Evolutionary conservation across 805 yeast genomes (phyloP).

Genomic region (Cyberlindnera euphorbiiphila): DNA sequence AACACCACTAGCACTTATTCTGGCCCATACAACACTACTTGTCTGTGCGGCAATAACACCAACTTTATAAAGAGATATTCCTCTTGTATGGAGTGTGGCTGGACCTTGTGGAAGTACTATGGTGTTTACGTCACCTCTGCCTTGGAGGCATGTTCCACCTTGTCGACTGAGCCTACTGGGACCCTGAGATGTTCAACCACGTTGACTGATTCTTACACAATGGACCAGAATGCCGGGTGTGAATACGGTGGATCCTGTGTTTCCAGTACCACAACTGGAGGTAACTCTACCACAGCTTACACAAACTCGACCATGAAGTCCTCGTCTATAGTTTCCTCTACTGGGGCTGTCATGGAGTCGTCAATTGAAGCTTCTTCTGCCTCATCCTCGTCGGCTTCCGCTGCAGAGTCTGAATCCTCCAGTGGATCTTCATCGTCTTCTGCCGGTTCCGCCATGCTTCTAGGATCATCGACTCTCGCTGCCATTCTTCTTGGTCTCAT

Average conservation of each 20-base stretch:
- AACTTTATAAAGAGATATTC: constrained; percentile 28
- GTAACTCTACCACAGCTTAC: constrained; percentile 2
- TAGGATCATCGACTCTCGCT: background rate
- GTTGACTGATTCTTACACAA: constrained; percentile 19
- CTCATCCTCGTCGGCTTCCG: constrained; percentile 16
- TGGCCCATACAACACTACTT: constrained; percentile 30
- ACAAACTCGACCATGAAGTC: constrained; percentile 8
- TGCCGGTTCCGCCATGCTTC: background rate
- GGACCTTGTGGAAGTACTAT: constrained; percentile 38
- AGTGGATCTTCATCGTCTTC: background rate
- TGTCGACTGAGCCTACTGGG: constrained; percentile 36
- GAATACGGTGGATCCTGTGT: constrained; percentile 19
- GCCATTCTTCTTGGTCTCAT: too few relatives aligned
- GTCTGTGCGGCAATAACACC: constrained; percentile 31
- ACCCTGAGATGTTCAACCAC: constrained; percentile 29
- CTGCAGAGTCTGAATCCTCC: constrained; percentile 11
- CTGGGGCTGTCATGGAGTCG: constrained; percentile 4
- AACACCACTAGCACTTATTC: constrained; percentile 21
- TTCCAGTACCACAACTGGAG: constrained; percentile 3
- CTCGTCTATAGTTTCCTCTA: constrained; percentile 4
- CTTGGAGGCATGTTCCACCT: constrained; percentile 30
- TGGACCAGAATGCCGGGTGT: constrained; percentile 18
- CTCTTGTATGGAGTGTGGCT: constrained; percentile 37
- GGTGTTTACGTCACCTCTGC: constrained; percentile 30
- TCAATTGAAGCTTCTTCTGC: constrained; percentile 3